Evolutionary conservation across 495 filamentous ascomycete genomes (phyloP), one percentile per base, ranked within the genome.

Genomic region (Penicillium cataractarum): DNA sequence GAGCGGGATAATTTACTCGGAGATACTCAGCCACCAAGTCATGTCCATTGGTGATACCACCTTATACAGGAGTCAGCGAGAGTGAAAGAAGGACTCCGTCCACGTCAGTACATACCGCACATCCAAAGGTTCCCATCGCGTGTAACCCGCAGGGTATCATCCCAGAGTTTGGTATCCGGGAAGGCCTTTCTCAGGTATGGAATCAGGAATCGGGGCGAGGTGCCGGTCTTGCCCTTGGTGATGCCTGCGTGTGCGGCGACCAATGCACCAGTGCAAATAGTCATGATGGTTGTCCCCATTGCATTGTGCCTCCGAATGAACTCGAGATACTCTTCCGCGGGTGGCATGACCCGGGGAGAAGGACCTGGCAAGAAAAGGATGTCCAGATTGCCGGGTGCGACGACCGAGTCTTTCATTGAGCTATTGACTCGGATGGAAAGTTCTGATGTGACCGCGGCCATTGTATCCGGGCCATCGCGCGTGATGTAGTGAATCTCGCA

Each of bases 11-110:
- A 4, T 76, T 71, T 7, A 77, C 71, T 15, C 81, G 76, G 17
- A 82, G 70, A 65, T 87, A 89, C 26, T 78, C 79, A 9, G 83
- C 76, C 8, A 87, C 81, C 48, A 88, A 75, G 62, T 89, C 87
- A 64, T 86, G 84, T 8, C 86, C 85, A 62, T 87, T 88, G 26
- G 86, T 88, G 26, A 89, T 77, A 46, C 84, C 85, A 9, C 84
- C 84, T 87, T 46, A 2, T 37, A 4, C 4, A 21, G 5, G 6
- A 37, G 35, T 35, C 4, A 53, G 27, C 17, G n/a, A 29, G 48
- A 6, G n/a, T 6, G 32, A 5, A 55, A 39, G 13, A 44, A 60
- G 48, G 27, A 8, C 0, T 21, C 8, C 29, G 7, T 13, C 17
- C 15, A 12, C n/a, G 21, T 33, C n/a, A 59, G 6, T 13, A 74